phyloP scores from a whole-genome alignment of 495 filamentous ascomycete genomes.

The Lepraria neglecta region DNA sequence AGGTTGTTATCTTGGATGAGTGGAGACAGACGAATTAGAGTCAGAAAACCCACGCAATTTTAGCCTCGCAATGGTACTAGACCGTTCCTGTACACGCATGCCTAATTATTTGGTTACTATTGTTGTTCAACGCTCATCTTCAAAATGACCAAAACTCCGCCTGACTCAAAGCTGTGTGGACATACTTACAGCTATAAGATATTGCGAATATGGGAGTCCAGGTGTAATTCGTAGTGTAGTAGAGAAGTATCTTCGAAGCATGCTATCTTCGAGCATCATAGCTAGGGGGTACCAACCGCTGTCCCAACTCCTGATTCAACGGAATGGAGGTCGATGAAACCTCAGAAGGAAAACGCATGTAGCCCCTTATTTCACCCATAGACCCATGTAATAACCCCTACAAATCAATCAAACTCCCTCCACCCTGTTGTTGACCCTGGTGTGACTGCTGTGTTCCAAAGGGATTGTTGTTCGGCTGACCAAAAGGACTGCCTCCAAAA shows the following conservation, averaged over 20 bases:
- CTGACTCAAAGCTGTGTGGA: background rate
- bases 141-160: no score
- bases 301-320: constrained; percentile 1
- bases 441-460: constrained; percentile 57
- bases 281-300: background rate
- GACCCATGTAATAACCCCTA: constrained; percentile 35
- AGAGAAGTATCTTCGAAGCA: background rate
- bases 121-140: no score
- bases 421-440: constrained; percentile 60
- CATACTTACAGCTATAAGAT: constrained; percentile 4
- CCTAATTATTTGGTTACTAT: no score
- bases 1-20: background rate
- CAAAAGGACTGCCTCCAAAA: constrained; percentile 42
- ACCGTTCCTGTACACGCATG: background rate
- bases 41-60: background rate
- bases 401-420: constrained; percentile 83
- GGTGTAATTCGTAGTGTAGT: background rate
- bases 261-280: constrained; percentile 5
- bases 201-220: background rate
- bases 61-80: background rate
- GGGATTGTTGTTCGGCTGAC: constrained; percentile 56
- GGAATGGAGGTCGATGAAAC: background rate
- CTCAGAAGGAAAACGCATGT: constrained; percentile 3
- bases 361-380: background rate
- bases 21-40: background rate